Evolutionary conservation across 192 early-diverging fungal genomes (phyloP), one percentile per base, ranked within the genome.

Genomic region (Podila horticola): DNA sequence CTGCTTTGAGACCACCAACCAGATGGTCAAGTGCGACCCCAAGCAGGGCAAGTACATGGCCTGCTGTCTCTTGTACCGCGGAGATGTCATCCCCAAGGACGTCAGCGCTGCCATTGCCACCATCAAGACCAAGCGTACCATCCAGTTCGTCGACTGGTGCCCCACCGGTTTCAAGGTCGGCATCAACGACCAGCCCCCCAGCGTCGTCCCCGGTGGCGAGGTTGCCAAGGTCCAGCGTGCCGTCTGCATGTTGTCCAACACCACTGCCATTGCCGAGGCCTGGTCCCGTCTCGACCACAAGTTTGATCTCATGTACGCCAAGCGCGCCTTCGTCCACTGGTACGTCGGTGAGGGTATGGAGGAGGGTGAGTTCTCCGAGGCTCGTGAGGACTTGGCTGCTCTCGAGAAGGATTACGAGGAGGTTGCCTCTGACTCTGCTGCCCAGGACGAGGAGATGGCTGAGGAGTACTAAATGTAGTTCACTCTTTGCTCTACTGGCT

Each of bases 391-490:
- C 85, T 93, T 99, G 90, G 98, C 97, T 86, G 98, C 98, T 71
- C 95, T 99, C 70, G 98, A 99, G 91, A 98, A 98, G 95, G 98
- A 99, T 90, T 99, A 98, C 90, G 98, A 99, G 87, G 98, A 99
- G 88, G 97, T 99, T 71, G 96, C 96, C 81, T 94, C 96, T 81
- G 98, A 99, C 90, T 98, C 97, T 64, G 87, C 92, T 61, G 91
- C 88, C 82, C 94, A 92, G 65, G 95, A 94, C 58, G 89, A 88
- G 69, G 83, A 74, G 70, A 74, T 84, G 58, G 68, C 51, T 59
- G 83, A 85, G 64, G 84, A 85, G 75, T 85, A 85, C 72, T 85
- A 85, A 84, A 26, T 72, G 13, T 24, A 82, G 22, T 22, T 24
- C 52, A 55, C 52, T 24, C 8, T 24, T 7, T 36, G 34, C 34